These are phyloP conservation scores for Melastoma candidum DNA, from an alignment of 441 rosid species.

Conservation along the genomic window DNA sequence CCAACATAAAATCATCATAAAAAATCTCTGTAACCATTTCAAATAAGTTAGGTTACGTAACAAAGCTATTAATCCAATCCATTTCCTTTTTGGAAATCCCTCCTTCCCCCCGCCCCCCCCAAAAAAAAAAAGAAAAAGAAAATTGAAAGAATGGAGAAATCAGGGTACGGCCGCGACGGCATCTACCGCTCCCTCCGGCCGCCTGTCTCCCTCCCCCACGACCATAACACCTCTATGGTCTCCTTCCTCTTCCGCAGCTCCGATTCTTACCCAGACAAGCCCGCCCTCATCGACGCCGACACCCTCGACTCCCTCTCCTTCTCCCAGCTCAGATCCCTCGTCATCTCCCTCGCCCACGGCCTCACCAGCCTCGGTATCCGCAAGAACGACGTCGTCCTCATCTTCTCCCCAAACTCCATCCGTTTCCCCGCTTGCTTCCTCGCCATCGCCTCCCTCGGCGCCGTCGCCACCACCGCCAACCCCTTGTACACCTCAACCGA, in stretches of 20 bases:
- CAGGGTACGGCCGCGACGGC: constrained; percentile 78
- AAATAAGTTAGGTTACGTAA: too few species aligned
- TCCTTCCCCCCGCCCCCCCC: too few species aligned
- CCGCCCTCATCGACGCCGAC: constrained; percentile 66
- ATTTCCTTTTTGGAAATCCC: too few species aligned
- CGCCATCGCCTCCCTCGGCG: constrained; percentile 54
- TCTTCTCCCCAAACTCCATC: constrained; percentile 68
- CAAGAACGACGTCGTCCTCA: constrained; percentile 54
- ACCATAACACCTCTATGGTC: constrained; percentile 49
- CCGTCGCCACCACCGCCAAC: constrained; percentile 60
- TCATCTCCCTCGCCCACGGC: constrained; percentile 49
- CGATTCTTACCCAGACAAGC: constrained; percentile 42
- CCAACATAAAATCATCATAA: too few species aligned
- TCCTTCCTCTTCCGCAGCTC: constrained; percentile 47
- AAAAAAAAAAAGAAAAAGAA: too few species aligned
- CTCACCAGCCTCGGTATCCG: constrained; percentile 51
- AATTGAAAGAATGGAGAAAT: constrained; percentile 45
- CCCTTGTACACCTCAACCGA: constrained; percentile 60
- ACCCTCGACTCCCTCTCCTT: constrained; percentile 39
- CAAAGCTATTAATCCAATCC: too few species aligned
- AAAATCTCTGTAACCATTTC: too few species aligned
- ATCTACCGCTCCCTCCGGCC: constrained; percentile 71
- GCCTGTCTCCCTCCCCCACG: constrained; percentile 35
- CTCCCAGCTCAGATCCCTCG: constrained; percentile 45
- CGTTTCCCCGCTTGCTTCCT: constrained; percentile 67